Evolutionary conservation across 2,329 filamentous ascomycete species (phyloP).

Genomic region (Colletotrichum godetiae): DNA sequence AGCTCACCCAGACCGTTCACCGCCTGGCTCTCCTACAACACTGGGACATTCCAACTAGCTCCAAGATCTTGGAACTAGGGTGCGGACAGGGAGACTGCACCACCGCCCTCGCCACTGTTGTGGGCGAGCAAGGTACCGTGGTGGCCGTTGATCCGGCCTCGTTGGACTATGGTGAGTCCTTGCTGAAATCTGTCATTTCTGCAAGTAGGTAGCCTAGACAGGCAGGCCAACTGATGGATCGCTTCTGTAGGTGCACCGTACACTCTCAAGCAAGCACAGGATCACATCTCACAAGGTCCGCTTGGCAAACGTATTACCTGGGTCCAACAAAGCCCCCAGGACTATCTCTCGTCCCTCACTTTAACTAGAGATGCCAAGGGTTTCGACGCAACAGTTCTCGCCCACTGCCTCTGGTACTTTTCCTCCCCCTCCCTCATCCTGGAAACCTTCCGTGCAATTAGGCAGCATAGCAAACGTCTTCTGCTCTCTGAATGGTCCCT

Average conservation of each 20-base stretch:
- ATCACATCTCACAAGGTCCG: conserved; percentile 31
- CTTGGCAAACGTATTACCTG: conserved; percentile 19
- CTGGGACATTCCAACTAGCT: background rate
- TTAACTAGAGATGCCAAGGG: background rate
- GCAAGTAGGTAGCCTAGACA: background rate
- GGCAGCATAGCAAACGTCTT: conserved; percentile 35
- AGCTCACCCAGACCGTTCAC: conserved; percentile 3
- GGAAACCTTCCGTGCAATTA: conserved; percentile 31
- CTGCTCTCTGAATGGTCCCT: conserved; percentile 36
- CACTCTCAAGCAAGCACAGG: conserved; percentile 32
- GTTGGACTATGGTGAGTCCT: background rate
- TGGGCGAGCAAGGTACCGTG: background rate
- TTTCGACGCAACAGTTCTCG: conserved; percentile 31
- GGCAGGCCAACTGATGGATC: background rate
- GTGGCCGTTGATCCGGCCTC: background rate
- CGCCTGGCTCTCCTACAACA: background rate
- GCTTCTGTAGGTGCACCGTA: conserved; percentile 31
- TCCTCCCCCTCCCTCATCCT: conserved; percentile 27
- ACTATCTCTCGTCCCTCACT: background rate
- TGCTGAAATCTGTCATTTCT: background rate
- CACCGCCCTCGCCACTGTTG: background rate
- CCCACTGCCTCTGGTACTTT: conserved; percentile 35
- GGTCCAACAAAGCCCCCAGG: background rate
- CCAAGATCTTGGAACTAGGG: background rate
- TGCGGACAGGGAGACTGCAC: background rate